Base-by-base conservation (phyloP, 257 asterid genomes). In the Plantago major region DNA sequence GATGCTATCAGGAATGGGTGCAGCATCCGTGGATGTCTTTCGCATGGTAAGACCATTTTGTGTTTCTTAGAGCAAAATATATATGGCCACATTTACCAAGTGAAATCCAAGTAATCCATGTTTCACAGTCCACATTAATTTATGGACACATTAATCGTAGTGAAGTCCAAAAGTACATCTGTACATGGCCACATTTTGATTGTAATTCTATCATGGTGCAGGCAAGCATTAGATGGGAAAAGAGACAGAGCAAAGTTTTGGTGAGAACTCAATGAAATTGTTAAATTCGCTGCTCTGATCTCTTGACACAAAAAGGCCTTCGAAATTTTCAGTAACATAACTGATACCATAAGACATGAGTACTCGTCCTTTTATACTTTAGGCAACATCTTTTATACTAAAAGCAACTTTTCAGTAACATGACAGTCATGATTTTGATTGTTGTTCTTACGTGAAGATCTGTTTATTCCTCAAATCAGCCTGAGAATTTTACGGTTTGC, bases 1-100 rank as follows among this genome's bases (percentile, higher is more conserved):
- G 74, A 93, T 93, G 97, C 88, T 93, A 40, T 78, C 99, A 4
- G 99, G 99, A 67, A 93, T 93, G 97, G 97, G 99, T 16, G 61
- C 88, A n/a, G 95, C 76, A 60, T 70, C 88, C 13, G 62, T 75
- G 46, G 97, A 93, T 73, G 95, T 93, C 58, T 93, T 93, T 64
- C 89, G 97, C 72, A 82, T 76, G 92, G 99, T 93, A 79, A 64
- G 71, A 19, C 54, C 38, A 8, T 16, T 49, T 69, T 40, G n/a
- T 16, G 33, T 17, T 33, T 33, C 40, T 33, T 4, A 11, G 22
- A n/a, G n/a, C 17, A n/a, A 47, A 13, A n/a, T 13, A 47, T 47
- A 5, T 14, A 47, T 22, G 26, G 26, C 26, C 26, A 22, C 26
- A 22, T 22, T 22, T 22, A 22, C 26, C 26, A 22, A 22, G 26